A percentile compares a stretch with the other conserved stretches of the same genome.
Evolutionary conservation across 768 basidiomycete genomes (phyloP).

Genomic region (Tricholoma terreum): DNA sequence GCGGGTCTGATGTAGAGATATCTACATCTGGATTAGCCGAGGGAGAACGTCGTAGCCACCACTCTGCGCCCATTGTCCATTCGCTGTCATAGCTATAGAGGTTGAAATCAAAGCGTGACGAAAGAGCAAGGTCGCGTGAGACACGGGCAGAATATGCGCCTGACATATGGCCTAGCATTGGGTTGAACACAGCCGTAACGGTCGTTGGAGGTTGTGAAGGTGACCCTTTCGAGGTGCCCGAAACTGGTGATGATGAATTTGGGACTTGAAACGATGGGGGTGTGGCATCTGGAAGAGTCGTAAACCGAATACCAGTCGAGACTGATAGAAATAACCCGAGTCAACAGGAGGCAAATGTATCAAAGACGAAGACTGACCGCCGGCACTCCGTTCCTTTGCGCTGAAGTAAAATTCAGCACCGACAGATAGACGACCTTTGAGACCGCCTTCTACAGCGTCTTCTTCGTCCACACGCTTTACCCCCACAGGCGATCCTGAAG

Average conservation of each 20-base stretch:
- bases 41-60: constrained; percentile 78
- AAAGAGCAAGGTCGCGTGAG: constrained; percentile 79
- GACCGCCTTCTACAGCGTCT: constrained; percentile 86
- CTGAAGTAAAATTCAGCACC: constrained; percentile 95
- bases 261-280: constrained; percentile 59
- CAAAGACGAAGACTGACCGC: constrained; percentile 55
- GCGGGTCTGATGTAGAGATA: constrained; percentile 8
- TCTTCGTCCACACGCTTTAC: constrained; percentile 91
- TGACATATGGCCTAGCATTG: constrained; percentile 92
- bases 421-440: constrained; percentile 86
- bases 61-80: constrained; percentile 93
- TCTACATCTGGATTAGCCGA: constrained; percentile 25
- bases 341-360: background rate
- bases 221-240: constrained; percentile 29
- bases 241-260: constrained; percentile 34
- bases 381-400: constrained; percentile 88
- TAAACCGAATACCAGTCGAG: constrained; percentile 92
- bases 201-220: constrained; percentile 86
- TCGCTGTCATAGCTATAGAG: constrained; percentile 97
- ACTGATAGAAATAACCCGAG: constrained; percentile 46
- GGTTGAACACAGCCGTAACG: constrained; percentile 92
- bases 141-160: constrained; percentile 89
- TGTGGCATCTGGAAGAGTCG: constrained; percentile 81
- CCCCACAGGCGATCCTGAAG: constrained; percentile 25
- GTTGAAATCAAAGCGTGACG: constrained; percentile 93